Percentiles rank a stretch among this genome's conserved stretches.
Conservation (phyloP, 192 early-diverging fungal genomes). For the Umbelopsis vinacea region DNA sequence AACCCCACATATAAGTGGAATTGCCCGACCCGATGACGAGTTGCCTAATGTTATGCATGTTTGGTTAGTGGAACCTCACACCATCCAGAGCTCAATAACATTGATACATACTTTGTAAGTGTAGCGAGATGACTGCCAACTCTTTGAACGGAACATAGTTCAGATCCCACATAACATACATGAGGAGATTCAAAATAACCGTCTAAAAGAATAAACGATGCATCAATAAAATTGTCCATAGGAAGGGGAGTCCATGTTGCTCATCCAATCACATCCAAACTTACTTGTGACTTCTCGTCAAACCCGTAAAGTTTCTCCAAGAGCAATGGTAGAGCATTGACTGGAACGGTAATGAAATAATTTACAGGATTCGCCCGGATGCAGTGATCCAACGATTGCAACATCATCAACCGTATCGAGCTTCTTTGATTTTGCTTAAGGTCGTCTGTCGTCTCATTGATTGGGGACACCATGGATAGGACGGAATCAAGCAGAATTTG, state of each 20-base stretch:
- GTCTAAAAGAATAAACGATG: slow-evolving; percentile 32
- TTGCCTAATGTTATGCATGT: slow-evolving; percentile 33
- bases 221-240: not conserved
- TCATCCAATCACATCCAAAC: not conserved
- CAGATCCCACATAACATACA: slow-evolving; percentile 58
- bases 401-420: slow-evolving; percentile 29
- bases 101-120: slow-evolving; percentile 51
- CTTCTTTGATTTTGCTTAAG: slow-evolving; percentile 32
- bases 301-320: slow-evolving; percentile 58
- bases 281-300: slow-evolving; percentile 48
- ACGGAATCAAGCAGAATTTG: slow-evolving; percentile 51
- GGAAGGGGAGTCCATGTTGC: no score
- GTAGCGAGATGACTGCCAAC: slow-evolving; percentile 53
- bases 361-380: slow-evolving; percentile 59
- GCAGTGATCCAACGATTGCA: slow-evolving; percentile 15
- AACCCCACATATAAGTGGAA: slow-evolving; percentile 48
- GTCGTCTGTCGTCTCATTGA: slow-evolving; percentile 30
- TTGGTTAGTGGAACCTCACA: not conserved
- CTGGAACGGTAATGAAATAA: slow-evolving; percentile 58
- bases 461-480: slow-evolving; percentile 25
- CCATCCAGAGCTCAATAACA: not conserved
- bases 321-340: slow-evolving; percentile 53
- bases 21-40: slow-evolving; percentile 52
- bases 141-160: slow-evolving; percentile 70
- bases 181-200: slow-evolving; percentile 54